These are phyloP conservation scores for Proliferodiscus dingleyae DNA, from an alignment of 2,329 filamentous ascomycete genomes.

Conservation along the genomic window DNA sequence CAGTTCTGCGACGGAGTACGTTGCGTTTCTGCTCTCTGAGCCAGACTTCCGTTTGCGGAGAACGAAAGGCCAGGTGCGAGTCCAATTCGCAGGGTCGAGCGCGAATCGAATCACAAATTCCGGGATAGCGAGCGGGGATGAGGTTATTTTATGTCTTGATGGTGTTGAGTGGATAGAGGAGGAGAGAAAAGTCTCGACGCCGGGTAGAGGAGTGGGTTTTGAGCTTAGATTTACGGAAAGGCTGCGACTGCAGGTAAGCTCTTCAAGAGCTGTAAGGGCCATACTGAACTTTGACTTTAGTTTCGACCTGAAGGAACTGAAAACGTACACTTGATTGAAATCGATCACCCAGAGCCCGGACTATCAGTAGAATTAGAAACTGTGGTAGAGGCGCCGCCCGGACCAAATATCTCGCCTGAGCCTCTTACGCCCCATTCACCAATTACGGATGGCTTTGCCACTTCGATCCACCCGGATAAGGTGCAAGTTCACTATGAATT, in stretches of 20 bases:
- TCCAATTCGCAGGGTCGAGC: conserved; percentile 65
- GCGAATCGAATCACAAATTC: conserved; percentile 65
- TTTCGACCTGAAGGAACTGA: conserved; percentile 44
- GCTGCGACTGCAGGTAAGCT: conserved; percentile 43
- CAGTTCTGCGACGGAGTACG: conserved; percentile 67
- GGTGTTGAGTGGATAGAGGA: conserved; percentile 56
- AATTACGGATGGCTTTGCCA: conserved; percentile 17
- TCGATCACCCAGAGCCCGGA: conserved; percentile 44
- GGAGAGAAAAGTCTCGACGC: conserved; percentile 38
- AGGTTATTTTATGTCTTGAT: conserved; percentile 62
- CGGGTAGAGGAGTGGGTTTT: conserved; percentile 51
- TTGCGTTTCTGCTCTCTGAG: conserved; percentile 79
- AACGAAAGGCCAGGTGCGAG: conserved; percentile 72
- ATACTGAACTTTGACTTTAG: conserved; percentile 32
- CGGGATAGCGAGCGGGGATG: conserved; percentile 73
- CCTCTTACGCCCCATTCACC: conserved; percentile 24
- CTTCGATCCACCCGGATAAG: conserved; percentile 15
- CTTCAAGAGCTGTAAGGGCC: background rate
- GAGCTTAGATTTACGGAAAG: conserved; percentile 51
- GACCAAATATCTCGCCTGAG: conserved; percentile 13
- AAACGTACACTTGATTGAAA: conserved; percentile 45
- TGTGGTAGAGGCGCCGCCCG: conserved; percentile 11
- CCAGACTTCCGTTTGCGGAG: conserved; percentile 76
- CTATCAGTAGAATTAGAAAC: too few species aligned
- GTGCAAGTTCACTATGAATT: conserved; percentile 49